Evolutionary conservation across 305 asterid species (phyloP), one percentile per base, ranked within the genome.

Genomic region (Fraxinus ornus): DNA sequence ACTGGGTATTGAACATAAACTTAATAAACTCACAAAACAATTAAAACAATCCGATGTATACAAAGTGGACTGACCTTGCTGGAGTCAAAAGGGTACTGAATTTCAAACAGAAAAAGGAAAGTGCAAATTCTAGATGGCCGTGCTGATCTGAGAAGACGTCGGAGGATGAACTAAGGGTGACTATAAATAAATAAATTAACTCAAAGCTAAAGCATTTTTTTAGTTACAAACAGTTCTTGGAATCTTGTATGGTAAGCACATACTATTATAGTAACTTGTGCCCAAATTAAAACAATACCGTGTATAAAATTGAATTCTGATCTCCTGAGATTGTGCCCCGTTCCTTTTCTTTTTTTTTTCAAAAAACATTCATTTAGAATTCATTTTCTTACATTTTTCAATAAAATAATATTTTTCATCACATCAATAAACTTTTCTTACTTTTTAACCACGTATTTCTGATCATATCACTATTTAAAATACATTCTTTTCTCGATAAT

Each of bases 221-320:
- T 15, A 57, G 68, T 17, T 78, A 79, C 72, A 78, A 87, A 77
- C 49, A 75, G 19, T 32, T 47, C 1, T 66, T 19, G 86, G 87
- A 85, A 89, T 83, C 83, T 84, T 87, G 10, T 12, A 60, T 41
- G 85, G 88, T 41, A 9, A 8, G 10, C 2, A 39, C 4, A 39
- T 39, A 39, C 47, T 37, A 3, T 37, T 8, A 7, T 10, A 37
- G 44, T 7, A 37, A 37, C 44, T 8, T 37, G 44, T 37, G 44
- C 8, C 3, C 47, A 39, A 39, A 39, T 39, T 39, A 8, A 7
- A 7, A 12, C 1, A 33, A 4, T 33, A 33, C 36, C 0, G n/a
- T 44, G 55, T 12, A 44, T 12, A 44, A 10, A 33, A 33, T 33
- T 33, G 55, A 12, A 44, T 44, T 44, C n/a, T 44, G 55, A 44